These are phyloP conservation scores for Ophiostoma sp. DNA, from an alignment of 2,329 filamentous ascomycete genomes.

Conservation along the genomic window DNA sequence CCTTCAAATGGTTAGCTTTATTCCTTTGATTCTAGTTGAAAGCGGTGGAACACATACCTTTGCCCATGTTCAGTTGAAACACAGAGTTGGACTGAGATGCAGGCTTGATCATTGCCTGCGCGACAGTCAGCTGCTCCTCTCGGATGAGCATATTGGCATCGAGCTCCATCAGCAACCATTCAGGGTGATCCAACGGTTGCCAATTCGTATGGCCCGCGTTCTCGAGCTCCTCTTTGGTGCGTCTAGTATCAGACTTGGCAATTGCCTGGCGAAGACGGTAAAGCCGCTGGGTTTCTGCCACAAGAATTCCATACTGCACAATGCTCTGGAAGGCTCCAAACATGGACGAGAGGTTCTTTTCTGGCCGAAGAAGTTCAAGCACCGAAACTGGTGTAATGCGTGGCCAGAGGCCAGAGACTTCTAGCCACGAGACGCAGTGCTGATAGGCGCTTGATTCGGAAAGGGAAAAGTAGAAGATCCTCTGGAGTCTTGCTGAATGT, in stretches of 20 bases:
- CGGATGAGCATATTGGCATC: slow-evolving; percentile 60
- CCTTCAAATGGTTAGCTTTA: slow-evolving; percentile 34
- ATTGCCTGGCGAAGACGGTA: slow-evolving; percentile 39
- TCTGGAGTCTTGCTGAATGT: background rate
- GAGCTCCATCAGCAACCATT: slow-evolving; percentile 64
- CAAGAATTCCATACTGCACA: slow-evolving; percentile 39
- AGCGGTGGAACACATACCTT: slow-evolving; percentile 33
- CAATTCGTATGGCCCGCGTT: slow-evolving; percentile 54
- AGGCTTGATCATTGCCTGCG: slow-evolving; percentile 54
- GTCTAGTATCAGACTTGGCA: slow-evolving; percentile 29
- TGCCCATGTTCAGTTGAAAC: slow-evolving; percentile 63
- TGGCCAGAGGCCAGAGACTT: slow-evolving; percentile 42
- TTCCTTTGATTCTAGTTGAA: background rate
- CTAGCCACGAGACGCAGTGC: slow-evolving; percentile 37
- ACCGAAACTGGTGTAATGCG: slow-evolving; percentile 40
- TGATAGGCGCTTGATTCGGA: background rate
- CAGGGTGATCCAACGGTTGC: slow-evolving; percentile 48
- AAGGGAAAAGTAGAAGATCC: background rate
- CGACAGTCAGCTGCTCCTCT: slow-evolving; percentile 57
- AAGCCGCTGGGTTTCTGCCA: slow-evolving; percentile 44
- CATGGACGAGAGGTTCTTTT: slow-evolving; percentile 31
- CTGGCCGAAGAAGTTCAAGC: slow-evolving; percentile 44
- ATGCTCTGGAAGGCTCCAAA: slow-evolving; percentile 38
- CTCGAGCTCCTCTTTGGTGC: slow-evolving; percentile 39
- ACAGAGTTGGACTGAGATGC: slow-evolving; percentile 51